These are phyloP conservation scores for Aureobasidium uvarum DNA, from an alignment of 2,329 filamentous ascomycete species.

Conservation along the genomic window DNA sequence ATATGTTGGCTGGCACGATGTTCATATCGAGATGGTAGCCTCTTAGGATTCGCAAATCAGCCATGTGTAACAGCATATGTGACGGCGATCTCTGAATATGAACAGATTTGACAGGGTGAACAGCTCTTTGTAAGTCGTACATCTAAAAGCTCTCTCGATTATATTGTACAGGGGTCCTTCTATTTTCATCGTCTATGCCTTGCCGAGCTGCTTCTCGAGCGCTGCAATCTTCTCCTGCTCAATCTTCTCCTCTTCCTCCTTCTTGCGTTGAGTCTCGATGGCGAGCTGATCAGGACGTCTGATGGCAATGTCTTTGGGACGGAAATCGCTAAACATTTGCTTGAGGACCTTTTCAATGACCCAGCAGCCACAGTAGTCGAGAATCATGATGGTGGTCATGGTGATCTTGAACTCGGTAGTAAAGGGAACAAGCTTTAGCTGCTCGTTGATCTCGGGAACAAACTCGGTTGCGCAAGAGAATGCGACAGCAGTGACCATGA, in stretches of 20 bases:
- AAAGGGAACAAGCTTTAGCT: slow-evolving; percentile 90
- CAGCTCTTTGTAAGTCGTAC: not conserved
- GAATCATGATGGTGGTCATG: slow-evolving; percentile 78
- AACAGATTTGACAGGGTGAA: no score
- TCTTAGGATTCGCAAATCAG: no score
- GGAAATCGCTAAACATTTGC: slow-evolving; percentile 81
- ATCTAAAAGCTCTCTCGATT: not conserved
- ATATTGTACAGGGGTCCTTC: slow-evolving; percentile 10
- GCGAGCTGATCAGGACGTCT: slow-evolving; percentile 82
- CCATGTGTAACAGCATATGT: no score
- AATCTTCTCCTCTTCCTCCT: slow-evolving; percentile 46
- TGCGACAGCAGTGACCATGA: slow-evolving; percentile 84
- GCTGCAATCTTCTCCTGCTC: slow-evolving; percentile 38
- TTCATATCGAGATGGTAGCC: no score
- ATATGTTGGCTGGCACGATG: no score
- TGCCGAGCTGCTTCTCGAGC: slow-evolving; percentile 36
- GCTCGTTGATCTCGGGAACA: slow-evolving; percentile 89
- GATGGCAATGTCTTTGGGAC: slow-evolving; percentile 87
- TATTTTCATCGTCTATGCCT: slow-evolving; percentile 30
- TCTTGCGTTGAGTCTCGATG: slow-evolving; percentile 68
- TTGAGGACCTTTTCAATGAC: slow-evolving; percentile 85
- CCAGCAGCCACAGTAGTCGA: slow-evolving; percentile 86
- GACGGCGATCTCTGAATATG: no score
- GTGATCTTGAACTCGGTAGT: slow-evolving; percentile 82
- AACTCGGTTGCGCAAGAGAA: slow-evolving; percentile 96